Evolutionary conservation across 805 yeast species (phyloP).

Genomic region (Hanseniaspora nectarophila): DNA sequence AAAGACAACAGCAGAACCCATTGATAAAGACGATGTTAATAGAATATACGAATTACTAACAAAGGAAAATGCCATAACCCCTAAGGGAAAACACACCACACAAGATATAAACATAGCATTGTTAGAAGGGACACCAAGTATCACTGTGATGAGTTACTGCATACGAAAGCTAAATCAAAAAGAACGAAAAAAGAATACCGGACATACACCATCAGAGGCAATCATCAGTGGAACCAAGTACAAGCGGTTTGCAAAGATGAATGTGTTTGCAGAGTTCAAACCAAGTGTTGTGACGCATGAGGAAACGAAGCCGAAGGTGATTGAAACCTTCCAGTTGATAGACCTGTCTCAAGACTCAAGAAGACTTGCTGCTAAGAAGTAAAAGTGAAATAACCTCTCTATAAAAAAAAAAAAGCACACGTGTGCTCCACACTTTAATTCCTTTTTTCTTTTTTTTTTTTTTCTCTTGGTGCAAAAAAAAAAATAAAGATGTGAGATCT

Average conservation of each 20-base stretch:
- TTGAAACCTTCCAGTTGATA: conserved; percentile 6
- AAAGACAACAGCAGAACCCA: background rate
- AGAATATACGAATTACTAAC: background rate
- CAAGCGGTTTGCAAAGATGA: conserved; percentile 5
- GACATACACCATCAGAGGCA: background rate
- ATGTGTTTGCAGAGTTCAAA: conserved; percentile 5
- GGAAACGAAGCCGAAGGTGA: background rate
- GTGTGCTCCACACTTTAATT: background rate
- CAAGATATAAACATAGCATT: no score
- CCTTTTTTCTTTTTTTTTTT: background rate
- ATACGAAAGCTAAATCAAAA: background rate
- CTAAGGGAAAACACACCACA: background rate
- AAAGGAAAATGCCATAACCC: background rate
- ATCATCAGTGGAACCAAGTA: background rate
- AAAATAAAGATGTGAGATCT: no score
- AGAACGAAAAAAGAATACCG: background rate
- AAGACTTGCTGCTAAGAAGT: conserved; percentile 1
- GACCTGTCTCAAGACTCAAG: conserved; percentile 9
- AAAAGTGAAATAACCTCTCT: no score
- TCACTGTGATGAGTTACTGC: background rate
- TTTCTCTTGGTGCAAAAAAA: no score
- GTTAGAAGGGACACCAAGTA: background rate
- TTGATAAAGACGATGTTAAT: background rate
- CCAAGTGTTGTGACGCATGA: background rate
- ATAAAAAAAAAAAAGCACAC: background rate